Conservation (phyloP, 2,329 filamentous ascomycete genomes). For the Penicillium fuscoglaucum region DNA sequence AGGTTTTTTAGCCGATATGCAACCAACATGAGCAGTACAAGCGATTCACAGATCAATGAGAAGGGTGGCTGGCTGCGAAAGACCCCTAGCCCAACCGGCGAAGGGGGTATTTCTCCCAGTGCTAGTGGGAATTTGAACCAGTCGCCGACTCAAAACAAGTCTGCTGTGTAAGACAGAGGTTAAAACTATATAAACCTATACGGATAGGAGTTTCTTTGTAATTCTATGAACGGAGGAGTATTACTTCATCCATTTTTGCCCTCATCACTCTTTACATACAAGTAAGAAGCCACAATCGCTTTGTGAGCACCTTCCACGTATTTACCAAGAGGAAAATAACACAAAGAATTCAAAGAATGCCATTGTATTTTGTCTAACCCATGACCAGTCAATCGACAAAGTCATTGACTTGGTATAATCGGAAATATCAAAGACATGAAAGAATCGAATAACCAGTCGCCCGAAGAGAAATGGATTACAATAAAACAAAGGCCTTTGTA, state of each 20-base stretch:
- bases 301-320: not conserved
- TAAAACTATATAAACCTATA: not conserved
- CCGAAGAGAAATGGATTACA: no score
- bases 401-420: not conserved
- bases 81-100: constrained; percentile 8
- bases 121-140: not conserved
- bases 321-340: not conserved
- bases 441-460: not conserved
- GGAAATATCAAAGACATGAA: not conserved
- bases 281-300: not conserved
- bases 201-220: not conserved
- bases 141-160: not conserved
- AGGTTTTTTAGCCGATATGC: not conserved
- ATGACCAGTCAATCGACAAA: not conserved
- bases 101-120: not conserved
- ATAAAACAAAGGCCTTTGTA: not conserved
- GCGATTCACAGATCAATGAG: constrained; percentile 13
- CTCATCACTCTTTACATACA: not conserved
- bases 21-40: constrained; percentile 4
- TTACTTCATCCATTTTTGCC: not conserved
- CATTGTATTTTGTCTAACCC: not conserved
- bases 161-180: not conserved
- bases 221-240: not conserved
- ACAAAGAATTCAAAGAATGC: not conserved
- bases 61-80: constrained; percentile 10